Percentiles rank a stretch among this genome's conserved stretches.
These are phyloP conservation scores for Fraxinus excelsior DNA, from an alignment of 257 asterid species.

Conservation along the genomic window DNA sequence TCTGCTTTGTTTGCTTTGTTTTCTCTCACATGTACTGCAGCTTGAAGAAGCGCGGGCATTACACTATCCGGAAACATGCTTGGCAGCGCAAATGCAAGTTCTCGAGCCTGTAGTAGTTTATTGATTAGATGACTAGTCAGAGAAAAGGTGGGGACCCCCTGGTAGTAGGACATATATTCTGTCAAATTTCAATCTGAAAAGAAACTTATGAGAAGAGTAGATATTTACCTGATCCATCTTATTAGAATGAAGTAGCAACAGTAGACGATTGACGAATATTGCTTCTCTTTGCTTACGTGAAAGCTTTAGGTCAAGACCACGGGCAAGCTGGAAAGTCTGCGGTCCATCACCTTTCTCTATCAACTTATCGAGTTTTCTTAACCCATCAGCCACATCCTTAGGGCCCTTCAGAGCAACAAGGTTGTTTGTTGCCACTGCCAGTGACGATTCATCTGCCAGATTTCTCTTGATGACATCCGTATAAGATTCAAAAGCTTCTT, in stretches of 20 bases:
- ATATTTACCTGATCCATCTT: conserved; percentile 85
- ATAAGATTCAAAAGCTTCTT: conserved; percentile 75
- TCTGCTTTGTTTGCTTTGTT: conserved; percentile 93
- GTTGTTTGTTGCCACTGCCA: conserved; percentile 78
- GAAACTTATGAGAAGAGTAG: conserved; percentile 6
- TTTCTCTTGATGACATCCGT: conserved; percentile 70
- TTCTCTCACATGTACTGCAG: conserved; percentile 90
- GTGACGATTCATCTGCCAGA: conserved; percentile 76
- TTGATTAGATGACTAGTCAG: conserved; percentile 26
- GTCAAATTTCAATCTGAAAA: conserved; percentile 8
- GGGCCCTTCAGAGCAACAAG: conserved; percentile 77
- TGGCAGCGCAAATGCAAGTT: conserved; percentile 79
- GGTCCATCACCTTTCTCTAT: conserved; percentile 76
- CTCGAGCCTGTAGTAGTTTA: conserved; percentile 72
- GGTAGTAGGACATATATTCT: neutral
- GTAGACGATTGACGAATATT: conserved; percentile 65
- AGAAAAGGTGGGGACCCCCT: neutral
- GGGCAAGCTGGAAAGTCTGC: conserved; percentile 59
- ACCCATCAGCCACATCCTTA: conserved; percentile 81
- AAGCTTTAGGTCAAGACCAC: conserved; percentile 81
- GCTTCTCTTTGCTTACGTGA: conserved; percentile 83
- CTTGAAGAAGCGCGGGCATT: conserved; percentile 83
- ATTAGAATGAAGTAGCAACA: conserved; percentile 83
- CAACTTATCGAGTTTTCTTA: conserved; percentile 85
- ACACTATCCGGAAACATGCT: conserved; percentile 70